Percentiles rank a stretch among this genome's conserved stretches.
Evolutionary conservation across 768 basidiomycete species (phyloP).

Genomic region (Cytidiella melzeri): DNA sequence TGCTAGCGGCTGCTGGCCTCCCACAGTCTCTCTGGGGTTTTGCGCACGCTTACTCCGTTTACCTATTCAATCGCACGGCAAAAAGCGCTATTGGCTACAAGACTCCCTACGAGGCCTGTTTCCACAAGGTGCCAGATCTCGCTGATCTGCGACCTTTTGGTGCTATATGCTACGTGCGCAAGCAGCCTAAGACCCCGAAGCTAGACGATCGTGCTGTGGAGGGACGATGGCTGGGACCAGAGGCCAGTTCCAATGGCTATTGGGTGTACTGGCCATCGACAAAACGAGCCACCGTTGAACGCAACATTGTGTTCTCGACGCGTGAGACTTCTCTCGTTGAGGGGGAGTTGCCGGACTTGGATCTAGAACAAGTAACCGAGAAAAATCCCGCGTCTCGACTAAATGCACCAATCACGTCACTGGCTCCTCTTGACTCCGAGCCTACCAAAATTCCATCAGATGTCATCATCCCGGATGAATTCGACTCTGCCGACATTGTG

Average conservation of each 20-base stretch:
- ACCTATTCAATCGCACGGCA: constrained; percentile 1
- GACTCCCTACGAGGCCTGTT: not conserved
- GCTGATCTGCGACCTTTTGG: not conserved
- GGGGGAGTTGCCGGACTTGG: not conserved
- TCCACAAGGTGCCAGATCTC: not conserved
- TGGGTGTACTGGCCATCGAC: constrained; percentile 29
- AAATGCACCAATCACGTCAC: not conserved
- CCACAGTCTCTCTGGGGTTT: not conserved
- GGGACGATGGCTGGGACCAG: constrained; percentile 28
- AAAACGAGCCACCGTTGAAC: constrained; percentile 20
- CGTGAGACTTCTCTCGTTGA: constrained; percentile 1
- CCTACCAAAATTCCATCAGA: not conserved
- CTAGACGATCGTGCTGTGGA: not conserved
- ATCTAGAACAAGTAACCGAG: not conserved
- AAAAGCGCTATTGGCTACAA: not conserved
- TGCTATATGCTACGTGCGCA: not conserved
- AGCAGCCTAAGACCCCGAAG: not conserved
- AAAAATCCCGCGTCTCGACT: not conserved
- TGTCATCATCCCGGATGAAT: not conserved
- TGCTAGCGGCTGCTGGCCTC: not conserved
- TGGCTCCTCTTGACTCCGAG: not conserved
- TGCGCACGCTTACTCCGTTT: not conserved
- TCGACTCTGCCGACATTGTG: not conserved
- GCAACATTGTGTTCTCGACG: constrained; percentile 2
- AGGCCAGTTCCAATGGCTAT: constrained; percentile 25